Base-by-base conservation (phyloP, 192 early-diverging fungal species). In the Linnemannia hyalina region DNA sequence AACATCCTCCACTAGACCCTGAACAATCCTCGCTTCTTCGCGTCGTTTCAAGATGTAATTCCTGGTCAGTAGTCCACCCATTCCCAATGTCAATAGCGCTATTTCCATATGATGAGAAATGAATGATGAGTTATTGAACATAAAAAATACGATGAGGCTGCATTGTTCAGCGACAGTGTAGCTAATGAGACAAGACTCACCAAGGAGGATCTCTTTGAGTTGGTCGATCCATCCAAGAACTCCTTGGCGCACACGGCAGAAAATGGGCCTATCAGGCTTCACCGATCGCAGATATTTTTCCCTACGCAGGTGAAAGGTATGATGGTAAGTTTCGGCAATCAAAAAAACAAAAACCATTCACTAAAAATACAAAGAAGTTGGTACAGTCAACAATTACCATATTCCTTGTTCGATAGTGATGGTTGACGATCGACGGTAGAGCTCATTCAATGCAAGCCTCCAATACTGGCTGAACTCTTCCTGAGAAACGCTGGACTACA, bases 401-500 rank as follows among this genome's bases (percentile, higher is more conserved):
- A 52, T 47, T 23, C 70, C 60, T 68, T 60, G 44, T 47, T 77
- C 82, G 35, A 65, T 29, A 20, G 55, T 29, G 11, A 83, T 26
- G 18, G 57, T 78, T n/a, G 57, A 60, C 26, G 75, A 73, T 42
- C 82, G 23, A 5, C 70, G 54, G 44, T 65, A 47, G 1, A 75
- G 63, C 55, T 82, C 80, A 32, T 52, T 68, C 60, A 89, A 65
- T 1, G 88, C 88, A 18, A 89, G 68, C 2, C 42, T 16, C 88
- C 88, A 89, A 36, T 89, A 89, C 8, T 86, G 80, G 32, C 76
- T 75, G 29, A 89, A 82, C 18, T 82, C 80, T 5, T 80, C 35
- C 5, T 82, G 55, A 10, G 78, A 75, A 38, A 89, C 69, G 35
- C 82, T 84, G 23, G 76, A 54, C 88, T 89, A 68, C 44, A 65